These are phyloP conservation scores for Chlamydomonas schloesseri DNA, from an alignment of 139 green algal species.

Conservation along the genomic window DNA sequence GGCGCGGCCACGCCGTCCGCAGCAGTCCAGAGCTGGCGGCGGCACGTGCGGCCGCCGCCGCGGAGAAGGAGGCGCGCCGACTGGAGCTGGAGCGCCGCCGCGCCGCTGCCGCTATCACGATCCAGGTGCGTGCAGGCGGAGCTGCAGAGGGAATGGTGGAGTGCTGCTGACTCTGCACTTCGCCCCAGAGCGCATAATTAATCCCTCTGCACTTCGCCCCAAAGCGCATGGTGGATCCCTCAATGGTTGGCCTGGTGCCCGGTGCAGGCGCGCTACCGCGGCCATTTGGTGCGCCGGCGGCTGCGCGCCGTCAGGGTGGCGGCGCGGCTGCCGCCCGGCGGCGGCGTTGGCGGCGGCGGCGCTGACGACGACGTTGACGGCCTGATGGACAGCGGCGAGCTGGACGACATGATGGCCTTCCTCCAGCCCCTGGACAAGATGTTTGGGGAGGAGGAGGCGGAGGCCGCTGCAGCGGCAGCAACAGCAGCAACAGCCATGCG, in stretches of 20 bases:
- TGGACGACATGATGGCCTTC: conserved; percentile 45
- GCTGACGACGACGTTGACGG: conserved; percentile 9
- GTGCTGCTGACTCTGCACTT: too few species aligned
- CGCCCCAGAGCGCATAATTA: too few species aligned
- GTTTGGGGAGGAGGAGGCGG: not conserved
- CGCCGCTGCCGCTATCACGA: not conserved
- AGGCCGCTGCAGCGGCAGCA: not conserved
- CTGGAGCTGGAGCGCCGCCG: not conserved
- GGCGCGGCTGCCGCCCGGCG: not conserved
- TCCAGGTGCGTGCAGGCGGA: conserved; percentile 12
- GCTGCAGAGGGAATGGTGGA: too few species aligned
- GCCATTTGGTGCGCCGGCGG: conserved; percentile 20
- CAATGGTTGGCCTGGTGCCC: too few species aligned
- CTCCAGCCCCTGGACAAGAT: conserved; percentile 17
- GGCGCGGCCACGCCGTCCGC: conserved; percentile 15
- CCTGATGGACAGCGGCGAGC: conserved; percentile 11
- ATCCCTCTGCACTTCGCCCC: too few species aligned
- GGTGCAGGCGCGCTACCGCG: conserved; percentile 36
- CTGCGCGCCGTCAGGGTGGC: conserved; percentile 11
- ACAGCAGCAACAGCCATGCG: too few species aligned
- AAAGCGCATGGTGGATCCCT: too few species aligned
- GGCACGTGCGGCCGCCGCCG: not conserved
- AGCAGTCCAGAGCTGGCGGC: not conserved
- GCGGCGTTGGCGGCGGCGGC: not conserved
- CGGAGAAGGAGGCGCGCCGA: not conserved